A percentile compares a stretch with the other conserved stretches of the same genome.
These are phyloP conservation scores for Violaceomyces palustris DNA, from an alignment of 1,284 basidiomycete genomes.

Conservation along the genomic window DNA sequence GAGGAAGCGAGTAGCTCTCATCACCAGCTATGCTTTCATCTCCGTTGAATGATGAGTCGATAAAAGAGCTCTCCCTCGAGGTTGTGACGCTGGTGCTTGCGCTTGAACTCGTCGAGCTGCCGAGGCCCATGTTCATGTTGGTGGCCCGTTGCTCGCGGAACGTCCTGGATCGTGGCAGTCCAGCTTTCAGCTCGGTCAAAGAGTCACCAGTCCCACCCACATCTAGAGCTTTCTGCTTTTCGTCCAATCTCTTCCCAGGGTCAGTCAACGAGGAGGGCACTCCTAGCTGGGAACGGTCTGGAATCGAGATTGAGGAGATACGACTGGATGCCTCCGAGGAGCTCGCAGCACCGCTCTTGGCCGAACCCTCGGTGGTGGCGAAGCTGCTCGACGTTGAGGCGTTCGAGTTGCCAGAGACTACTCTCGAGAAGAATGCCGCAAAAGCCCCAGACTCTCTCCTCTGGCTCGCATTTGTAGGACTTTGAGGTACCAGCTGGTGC, in stretches of 20 bases:
- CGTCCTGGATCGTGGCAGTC: too few species aligned
- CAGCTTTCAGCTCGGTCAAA: too few species aligned
- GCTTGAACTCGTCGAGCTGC: conserved; percentile 8
- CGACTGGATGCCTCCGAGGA: conserved; percentile 12
- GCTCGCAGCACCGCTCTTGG: conserved; percentile 4
- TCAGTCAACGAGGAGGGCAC: conserved; percentile 10
- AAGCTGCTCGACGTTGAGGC: conserved; percentile 2
- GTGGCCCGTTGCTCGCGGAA: too few species aligned
- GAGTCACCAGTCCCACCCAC: too few species aligned
- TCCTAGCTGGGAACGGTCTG: conserved; percentile 2
- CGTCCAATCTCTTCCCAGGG: conserved; percentile 7
- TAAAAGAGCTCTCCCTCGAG: conserved; percentile 11
- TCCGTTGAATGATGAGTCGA: conserved; percentile 25
- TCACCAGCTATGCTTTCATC: conserved; percentile 36
- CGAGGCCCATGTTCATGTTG: conserved; percentile 1
- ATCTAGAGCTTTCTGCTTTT: conserved; percentile 25
- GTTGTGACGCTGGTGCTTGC: conserved; percentile 11
- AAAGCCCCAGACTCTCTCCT: conserved; percentile 19
- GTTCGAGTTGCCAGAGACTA: conserved; percentile 27
- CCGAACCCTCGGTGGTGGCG: conserved; percentile 5
- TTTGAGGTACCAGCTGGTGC: conserved; percentile 27
- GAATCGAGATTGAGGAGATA: conserved; percentile 3
- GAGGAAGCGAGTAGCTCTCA: conserved; percentile 26
- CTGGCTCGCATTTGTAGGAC: conserved; percentile 5
- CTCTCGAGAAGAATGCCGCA: conserved; percentile 39